These are phyloP conservation scores for carrot (Daucus carota) DNA, from an alignment of 129 eudicot genomes.

Conservation along the genomic window DNA sequence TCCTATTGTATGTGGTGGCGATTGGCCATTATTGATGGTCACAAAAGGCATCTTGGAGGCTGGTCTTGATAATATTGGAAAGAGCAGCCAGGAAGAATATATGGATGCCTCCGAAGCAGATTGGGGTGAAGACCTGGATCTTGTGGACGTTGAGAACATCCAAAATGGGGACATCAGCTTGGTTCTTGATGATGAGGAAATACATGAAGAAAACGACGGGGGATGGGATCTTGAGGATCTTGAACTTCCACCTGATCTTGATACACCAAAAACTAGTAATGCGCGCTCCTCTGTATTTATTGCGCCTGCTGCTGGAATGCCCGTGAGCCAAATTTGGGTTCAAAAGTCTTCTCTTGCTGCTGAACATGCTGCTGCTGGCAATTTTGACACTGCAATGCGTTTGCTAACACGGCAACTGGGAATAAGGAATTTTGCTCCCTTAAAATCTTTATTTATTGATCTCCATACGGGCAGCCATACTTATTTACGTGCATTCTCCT, in stretches of 20 bases:
- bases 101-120: conserved; percentile 51
- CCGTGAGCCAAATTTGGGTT: conserved; percentile 51
- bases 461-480: conserved; percentile 21
- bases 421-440: conserved; percentile 23
- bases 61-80: conserved; percentile 29
- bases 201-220: conserved; percentile 28
- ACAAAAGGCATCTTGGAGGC: conserved; percentile 34
- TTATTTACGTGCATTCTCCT: conserved; percentile 13
- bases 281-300: conserved; percentile 28
- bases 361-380: conserved; percentile 51
- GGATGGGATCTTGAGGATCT: conserved; percentile 63
- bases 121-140: conserved; percentile 51
- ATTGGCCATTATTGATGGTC: conserved; percentile 48
- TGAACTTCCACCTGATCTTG: conserved; percentile 49
- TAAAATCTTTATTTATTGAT: conserved; percentile 16
- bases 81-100: conserved; percentile 29
- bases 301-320: conserved; percentile 37
- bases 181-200: conserved; percentile 33
- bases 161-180: conserved; percentile 38
- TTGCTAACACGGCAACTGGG: conserved; percentile 43
- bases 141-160: conserved; percentile 31
- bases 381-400: conserved; percentile 54
- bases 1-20: conserved; percentile 32
- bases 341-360: conserved; percentile 48
- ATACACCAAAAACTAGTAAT: conserved; percentile 30